These are phyloP conservation scores for Fusarium dimerum DNA, from an alignment of 2,329 filamentous ascomycete species.

Conservation along the genomic window DNA sequence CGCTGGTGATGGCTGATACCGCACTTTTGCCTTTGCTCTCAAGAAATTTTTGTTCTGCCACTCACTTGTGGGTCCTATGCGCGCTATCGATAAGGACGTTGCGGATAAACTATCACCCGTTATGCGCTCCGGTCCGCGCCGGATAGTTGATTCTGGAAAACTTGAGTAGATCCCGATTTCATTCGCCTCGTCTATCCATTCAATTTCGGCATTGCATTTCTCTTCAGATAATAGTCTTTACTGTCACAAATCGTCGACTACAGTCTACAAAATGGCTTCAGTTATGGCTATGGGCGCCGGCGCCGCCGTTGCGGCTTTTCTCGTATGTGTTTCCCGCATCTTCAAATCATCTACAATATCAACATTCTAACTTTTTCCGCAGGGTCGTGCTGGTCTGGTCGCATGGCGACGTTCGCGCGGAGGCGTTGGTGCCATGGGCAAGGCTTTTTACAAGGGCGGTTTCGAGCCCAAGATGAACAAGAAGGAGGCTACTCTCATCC, in stretches of 20 bases:
- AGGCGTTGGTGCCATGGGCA: slow-evolving; percentile 77
- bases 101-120: slow-evolving; percentile 25
- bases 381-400: slow-evolving; percentile 92
- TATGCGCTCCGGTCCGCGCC: slow-evolving; percentile 26
- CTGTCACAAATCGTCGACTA: not conserved
- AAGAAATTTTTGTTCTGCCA: slow-evolving; percentile 27
- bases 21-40: slow-evolving; percentile 21
- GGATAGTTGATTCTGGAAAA: slow-evolving; percentile 27
- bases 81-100: slow-evolving; percentile 24
- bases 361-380: slow-evolving; percentile 16
- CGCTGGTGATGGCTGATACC: slow-evolving; percentile 24
- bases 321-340: slow-evolving; percentile 38
- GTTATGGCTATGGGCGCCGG: slow-evolving; percentile 49
- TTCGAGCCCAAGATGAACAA: slow-evolving; percentile 95
- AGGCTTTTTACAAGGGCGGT: slow-evolving; percentile 97
- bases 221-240: not conserved
- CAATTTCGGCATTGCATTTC: slow-evolving; percentile 13
- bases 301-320: slow-evolving; percentile 52
- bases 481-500: slow-evolving; percentile 85
- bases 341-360: not conserved
- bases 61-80: slow-evolving; percentile 4
- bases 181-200: slow-evolving; percentile 1
- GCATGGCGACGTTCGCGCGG: slow-evolving; percentile 82
- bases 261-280: slow-evolving; percentile 38
- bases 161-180: slow-evolving; percentile 21